phyloP scores from a whole-genome alignment of 1,284 basidiomycete species.

The Afroboletus lepidellus region DNA sequence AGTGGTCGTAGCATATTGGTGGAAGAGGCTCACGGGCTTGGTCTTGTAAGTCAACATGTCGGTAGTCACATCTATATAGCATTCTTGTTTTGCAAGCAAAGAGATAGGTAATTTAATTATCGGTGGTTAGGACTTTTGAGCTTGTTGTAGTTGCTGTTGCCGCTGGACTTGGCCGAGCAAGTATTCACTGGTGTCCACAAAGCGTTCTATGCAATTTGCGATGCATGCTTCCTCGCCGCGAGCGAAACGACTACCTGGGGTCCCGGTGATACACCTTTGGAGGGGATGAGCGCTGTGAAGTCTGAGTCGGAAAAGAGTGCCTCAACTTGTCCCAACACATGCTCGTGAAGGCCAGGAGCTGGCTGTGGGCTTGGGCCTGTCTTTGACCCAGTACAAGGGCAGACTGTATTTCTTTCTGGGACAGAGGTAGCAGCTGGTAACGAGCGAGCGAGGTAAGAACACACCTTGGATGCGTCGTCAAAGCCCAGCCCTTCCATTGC shows the following conservation, averaged over 20 bases:
- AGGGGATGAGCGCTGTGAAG: conserved; percentile 16
- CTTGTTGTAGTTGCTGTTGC: conserved; percentile 40
- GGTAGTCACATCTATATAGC: conserved; percentile 10
- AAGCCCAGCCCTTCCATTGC: conserved; percentile 66
- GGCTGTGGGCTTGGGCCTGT: conserved; percentile 79
- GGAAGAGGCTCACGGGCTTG: conserved; percentile 38
- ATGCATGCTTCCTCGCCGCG: conserved; percentile 84
- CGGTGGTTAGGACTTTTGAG: conserved; percentile 22
- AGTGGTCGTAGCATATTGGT: conserved; percentile 51
- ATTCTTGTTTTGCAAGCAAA: conserved; percentile 8
- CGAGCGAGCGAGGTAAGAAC: conserved; percentile 21
- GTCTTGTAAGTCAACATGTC: conserved; percentile 21
- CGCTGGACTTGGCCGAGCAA: conserved; percentile 82
- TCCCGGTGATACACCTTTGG: conserved; percentile 80
- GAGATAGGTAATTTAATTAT: background rate
- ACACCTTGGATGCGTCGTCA: conserved; percentile 76
- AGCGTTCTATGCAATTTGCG: conserved; percentile 90
- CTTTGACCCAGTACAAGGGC: conserved; percentile 78
- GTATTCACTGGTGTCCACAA: conserved; percentile 89
- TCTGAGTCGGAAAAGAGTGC: conserved; percentile 25
- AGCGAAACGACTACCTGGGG: conserved; percentile 83
- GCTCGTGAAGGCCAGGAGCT: conserved; percentile 69
- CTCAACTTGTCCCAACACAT: conserved; percentile 88
- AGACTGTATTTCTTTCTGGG: conserved; percentile 79
- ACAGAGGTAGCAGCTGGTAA: background rate